These are phyloP conservation scores for Trichoderma citrinoviride DNA, from an alignment of 2,329 filamentous ascomycete genomes.

Conservation along the genomic window DNA sequence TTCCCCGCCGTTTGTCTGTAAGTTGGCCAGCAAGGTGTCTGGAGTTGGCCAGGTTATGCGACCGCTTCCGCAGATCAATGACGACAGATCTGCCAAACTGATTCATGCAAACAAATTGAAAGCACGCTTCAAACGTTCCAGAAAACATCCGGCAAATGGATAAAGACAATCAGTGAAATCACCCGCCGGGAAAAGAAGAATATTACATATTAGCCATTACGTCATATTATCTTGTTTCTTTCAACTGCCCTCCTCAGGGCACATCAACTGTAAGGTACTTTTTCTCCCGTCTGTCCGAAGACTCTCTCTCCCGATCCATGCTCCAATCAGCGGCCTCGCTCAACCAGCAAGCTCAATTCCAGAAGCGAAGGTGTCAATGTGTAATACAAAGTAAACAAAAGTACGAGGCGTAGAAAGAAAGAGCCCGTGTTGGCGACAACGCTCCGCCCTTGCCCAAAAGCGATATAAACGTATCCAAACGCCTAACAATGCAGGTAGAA, in stretches of 20 bases:
- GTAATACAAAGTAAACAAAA: slow-evolving; percentile 7
- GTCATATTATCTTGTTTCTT: slow-evolving; percentile 13
- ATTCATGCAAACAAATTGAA: slow-evolving; percentile 4
- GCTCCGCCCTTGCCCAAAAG: slow-evolving; percentile 22
- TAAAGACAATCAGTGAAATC: not conserved
- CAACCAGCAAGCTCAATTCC: slow-evolving; percentile 22
- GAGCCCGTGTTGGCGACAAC: slow-evolving; percentile 27
- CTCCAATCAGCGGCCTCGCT: slow-evolving; percentile 5
- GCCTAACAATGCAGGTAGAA: slow-evolving; percentile 24
- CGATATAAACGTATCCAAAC: slow-evolving; percentile 25
- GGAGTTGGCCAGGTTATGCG: not conserved
- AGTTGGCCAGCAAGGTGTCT: not conserved
- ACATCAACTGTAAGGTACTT: slow-evolving; percentile 16
- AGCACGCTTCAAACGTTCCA: not conserved
- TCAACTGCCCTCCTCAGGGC: slow-evolving; percentile 1
- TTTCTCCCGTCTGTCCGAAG: not conserved
- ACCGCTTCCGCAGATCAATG: not conserved
- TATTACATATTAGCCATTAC: slow-evolving; percentile 17
- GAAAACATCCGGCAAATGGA: not conserved
- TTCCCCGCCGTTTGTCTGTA: not conserved
- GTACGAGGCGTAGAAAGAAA: slow-evolving; percentile 27
- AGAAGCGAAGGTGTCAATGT: slow-evolving; percentile 22
- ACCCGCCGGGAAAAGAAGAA: not conserved
- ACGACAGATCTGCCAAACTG: slow-evolving; percentile 1
- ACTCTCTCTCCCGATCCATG: not conserved